A percentile compares a stretch with the other conserved stretches of the same genome.
Conservation (phyloP, 1,284 basidiomycete genomes). For the Puccinia horiana region DNA sequence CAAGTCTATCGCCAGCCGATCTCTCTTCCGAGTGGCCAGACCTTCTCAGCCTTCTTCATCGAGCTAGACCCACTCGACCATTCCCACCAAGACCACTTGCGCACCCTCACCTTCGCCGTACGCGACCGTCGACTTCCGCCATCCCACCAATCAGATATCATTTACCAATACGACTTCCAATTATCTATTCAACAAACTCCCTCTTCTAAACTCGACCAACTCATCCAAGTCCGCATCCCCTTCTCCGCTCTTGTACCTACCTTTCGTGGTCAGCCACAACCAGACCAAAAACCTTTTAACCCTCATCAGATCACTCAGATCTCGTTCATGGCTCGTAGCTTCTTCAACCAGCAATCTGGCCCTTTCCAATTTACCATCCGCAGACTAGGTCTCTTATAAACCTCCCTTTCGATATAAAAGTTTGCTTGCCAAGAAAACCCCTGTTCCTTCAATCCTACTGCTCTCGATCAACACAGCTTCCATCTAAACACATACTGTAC, state of each 20-base stretch:
- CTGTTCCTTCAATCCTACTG: no score
- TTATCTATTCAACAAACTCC: background rate
- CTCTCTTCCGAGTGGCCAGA: background rate
- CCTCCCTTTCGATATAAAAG: no score
- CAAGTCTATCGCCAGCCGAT: constrained; percentile 11
- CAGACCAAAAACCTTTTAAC: constrained; percentile 7
- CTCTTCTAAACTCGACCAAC: background rate
- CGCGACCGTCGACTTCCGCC: background rate
- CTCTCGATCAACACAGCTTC: no score
- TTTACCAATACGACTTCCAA: background rate
- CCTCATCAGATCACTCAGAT: constrained; percentile 3
- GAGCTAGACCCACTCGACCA: background rate
- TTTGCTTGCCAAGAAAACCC: constrained; percentile 1
- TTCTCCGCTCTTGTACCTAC: constrained; percentile 8
- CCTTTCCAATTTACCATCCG: constrained; percentile 10
- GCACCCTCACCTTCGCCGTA: background rate
- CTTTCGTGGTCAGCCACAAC: background rate
- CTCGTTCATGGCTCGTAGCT: constrained; percentile 37
- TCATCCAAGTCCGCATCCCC: constrained; percentile 10
- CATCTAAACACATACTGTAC: no score
- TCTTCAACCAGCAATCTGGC: constrained; percentile 28
- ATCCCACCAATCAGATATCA: background rate
- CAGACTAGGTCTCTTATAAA: background rate
- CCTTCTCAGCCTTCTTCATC: background rate
- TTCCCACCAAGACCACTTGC: background rate